These are phyloP conservation scores for Oxalis stricta DNA, from an alignment of 441 rosid species.

Conservation along the genomic window DNA sequence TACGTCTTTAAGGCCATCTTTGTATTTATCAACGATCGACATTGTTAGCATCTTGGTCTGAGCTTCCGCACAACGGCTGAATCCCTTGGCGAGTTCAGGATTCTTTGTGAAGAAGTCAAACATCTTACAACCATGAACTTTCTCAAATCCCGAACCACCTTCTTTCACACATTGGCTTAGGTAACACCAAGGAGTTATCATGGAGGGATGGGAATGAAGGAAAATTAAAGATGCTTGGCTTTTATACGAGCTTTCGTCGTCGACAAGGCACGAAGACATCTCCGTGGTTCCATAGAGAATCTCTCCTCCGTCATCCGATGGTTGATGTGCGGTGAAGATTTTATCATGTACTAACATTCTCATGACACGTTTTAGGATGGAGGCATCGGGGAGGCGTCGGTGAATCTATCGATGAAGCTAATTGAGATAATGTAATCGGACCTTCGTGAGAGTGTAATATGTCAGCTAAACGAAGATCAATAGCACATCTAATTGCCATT, in stretches of 20 bases:
- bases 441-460: slow-evolving; percentile 8
- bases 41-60: slow-evolving; percentile 7
- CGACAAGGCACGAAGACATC: too few relatives aligned
- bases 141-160: slow-evolving; percentile 26
- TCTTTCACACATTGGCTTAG: slow-evolving; percentile 19
- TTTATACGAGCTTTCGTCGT: too few relatives aligned
- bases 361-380: slow-evolving; percentile 1
- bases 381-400: background rate
- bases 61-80: slow-evolving; percentile 22
- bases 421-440: background rate
- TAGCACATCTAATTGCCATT: slow-evolving; percentile 11
- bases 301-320: slow-evolving; percentile 4
- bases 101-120: slow-evolving; percentile 23
- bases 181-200: slow-evolving; percentile 15
- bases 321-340: background rate
- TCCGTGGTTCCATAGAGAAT: slow-evolving; percentile 5
- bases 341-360: background rate
- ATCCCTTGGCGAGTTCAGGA: slow-evolving; percentile 14
- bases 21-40: slow-evolving; percentile 9
- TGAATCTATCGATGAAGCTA: slow-evolving; percentile 4
- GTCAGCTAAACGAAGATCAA: slow-evolving; percentile 16
- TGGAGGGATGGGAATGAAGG: too few relatives aligned
- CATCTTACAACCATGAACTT: slow-evolving; percentile 23
- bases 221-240: too few relatives aligned
- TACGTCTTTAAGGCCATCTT: slow-evolving; percentile 14